Percentiles rank a stretch among this genome's conserved stretches.
Evolutionary conservation across 2,329 filamentous ascomycete genomes (phyloP).

Genomic region (Trichocomaceae sp.): DNA sequence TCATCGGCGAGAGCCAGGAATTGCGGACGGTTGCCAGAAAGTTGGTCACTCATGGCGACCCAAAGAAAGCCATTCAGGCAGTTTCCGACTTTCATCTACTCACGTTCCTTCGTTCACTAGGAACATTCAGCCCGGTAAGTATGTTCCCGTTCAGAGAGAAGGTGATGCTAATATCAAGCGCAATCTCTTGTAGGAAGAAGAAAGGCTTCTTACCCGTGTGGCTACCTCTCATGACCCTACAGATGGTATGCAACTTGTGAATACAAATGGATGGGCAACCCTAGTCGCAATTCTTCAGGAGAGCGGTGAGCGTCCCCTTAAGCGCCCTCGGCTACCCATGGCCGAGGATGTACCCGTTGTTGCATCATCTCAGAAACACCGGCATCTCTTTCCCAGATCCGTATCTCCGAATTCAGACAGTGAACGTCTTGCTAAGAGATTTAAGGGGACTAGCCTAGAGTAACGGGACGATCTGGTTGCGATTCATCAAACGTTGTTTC

Average conservation of each 20-base stretch:
- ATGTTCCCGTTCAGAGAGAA: neutral
- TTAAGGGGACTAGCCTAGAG: conserved; percentile 56
- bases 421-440: conserved; percentile 59
- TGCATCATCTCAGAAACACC: conserved; percentile 29
- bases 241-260: conserved; percentile 74
- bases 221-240: conserved; percentile 73
- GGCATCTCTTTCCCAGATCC: conserved; percentile 28
- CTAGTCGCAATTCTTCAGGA: conserved; percentile 88
- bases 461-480: conserved; percentile 18
- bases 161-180: neutral
- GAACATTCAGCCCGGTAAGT: conserved; percentile 75
- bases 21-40: conserved; percentile 61
- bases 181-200: conserved; percentile 65
- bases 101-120: conserved; percentile 75
- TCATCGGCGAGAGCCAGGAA: conserved; percentile 80
- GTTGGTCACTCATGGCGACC: conserved; percentile 59
- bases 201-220: conserved; percentile 75
- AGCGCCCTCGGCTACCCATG: conserved; percentile 49
- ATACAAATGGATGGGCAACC: conserved; percentile 88
- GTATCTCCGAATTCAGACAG: conserved; percentile 43
- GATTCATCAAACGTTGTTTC: neutral
- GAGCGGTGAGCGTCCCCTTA: conserved; percentile 92
- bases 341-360: conserved; percentile 31
- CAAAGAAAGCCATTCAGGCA: conserved; percentile 56
- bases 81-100: conserved; percentile 93